Conservation (phyloP, 768 basidiomycete species). For the Kondoa subrosea region DNA sequence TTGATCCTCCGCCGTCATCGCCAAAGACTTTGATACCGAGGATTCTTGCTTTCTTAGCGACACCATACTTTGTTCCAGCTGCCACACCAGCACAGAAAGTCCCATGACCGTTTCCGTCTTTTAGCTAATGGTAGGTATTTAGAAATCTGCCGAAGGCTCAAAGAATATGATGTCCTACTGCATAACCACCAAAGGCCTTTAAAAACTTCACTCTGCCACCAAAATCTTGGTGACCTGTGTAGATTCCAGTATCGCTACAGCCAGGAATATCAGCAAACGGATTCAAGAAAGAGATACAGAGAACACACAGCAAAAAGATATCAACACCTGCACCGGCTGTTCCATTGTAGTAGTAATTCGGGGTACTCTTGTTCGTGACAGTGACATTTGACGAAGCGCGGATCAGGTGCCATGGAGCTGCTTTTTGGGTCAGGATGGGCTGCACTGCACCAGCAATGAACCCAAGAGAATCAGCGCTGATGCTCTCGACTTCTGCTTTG, state of each 20-base stretch:
- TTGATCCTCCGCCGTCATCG: conserved; percentile 1
- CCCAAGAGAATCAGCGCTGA: not conserved
- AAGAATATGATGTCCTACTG: not conserved
- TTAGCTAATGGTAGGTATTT: not conserved
- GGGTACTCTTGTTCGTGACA: not conserved
- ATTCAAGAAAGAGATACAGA: not conserved
- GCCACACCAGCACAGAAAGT: conserved; percentile 7
- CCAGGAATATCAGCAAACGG: not conserved
- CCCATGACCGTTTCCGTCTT: conserved; percentile 5
- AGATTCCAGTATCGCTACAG: not conserved
- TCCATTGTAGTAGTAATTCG: not conserved
- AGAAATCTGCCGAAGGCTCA: not conserved
- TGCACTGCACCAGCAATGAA: not conserved
- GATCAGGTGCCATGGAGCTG: not conserved
- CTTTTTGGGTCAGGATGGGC: not conserved
- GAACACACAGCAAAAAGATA: conserved; percentile 1
- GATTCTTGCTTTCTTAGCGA: not conserved
- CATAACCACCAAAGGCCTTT: not conserved
- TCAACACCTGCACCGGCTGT: not conserved
- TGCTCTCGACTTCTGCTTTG: not conserved
- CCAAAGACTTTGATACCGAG: conserved; percentile 5
- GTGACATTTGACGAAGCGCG: not conserved
- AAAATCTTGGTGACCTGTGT: not conserved
- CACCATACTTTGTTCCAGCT: not conserved
- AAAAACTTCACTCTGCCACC: not conserved